Evolutionary conservation across 1,284 basidiomycete genomes (phyloP), one percentile per base, ranked within the genome.

Genomic region (Melanopsichium pennsylvanicum): DNA sequence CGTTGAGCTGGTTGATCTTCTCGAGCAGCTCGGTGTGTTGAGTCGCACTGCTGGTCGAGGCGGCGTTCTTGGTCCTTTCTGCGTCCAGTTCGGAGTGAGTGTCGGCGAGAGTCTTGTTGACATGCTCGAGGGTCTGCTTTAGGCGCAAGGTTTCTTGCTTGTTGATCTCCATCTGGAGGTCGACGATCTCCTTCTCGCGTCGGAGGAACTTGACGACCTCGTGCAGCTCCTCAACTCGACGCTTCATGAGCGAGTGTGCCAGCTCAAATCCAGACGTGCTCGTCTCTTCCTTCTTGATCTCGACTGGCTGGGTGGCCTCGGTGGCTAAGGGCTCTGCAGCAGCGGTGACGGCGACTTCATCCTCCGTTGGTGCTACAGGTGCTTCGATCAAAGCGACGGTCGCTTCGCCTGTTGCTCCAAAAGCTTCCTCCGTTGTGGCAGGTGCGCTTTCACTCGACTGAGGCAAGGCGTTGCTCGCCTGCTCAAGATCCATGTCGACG

Each of bases 101-200:
- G 58, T 91, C 90, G 43, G 90, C 87, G 61, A 93, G 82, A 34
- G 83, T 87, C 61, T 88, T 87, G 22, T 85, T 85, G 41, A 91
- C 81, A 70, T 90, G 88, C 13, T 92, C 90, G 22, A 91, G 85
- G 75, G 92, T 89, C 22, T 86, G 84, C 81, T 89, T 90, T 42
- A 92, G 82, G 2, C 92, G 87, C 7, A 87, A 83, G 63, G 86
- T 90, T 82, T 94, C 92, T 78, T 93, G 90, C 82, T 91, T 91
- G 83, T 87, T 86, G 46, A 94, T 85, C 74, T 93, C 90, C 36
- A 92, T 85, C 73, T 94, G 90, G 31, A 93, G 85, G 66, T 93
- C 91, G 34, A 90, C 88, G 50, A 93, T 91, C 78, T 93, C 91
- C 82, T 93, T 93, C 83, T 94, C 92, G 73, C 90, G 90, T 23